Conservation (phyloP, 2,329 filamentous ascomycete species). For the Aspergillus tubingensis region DNA sequence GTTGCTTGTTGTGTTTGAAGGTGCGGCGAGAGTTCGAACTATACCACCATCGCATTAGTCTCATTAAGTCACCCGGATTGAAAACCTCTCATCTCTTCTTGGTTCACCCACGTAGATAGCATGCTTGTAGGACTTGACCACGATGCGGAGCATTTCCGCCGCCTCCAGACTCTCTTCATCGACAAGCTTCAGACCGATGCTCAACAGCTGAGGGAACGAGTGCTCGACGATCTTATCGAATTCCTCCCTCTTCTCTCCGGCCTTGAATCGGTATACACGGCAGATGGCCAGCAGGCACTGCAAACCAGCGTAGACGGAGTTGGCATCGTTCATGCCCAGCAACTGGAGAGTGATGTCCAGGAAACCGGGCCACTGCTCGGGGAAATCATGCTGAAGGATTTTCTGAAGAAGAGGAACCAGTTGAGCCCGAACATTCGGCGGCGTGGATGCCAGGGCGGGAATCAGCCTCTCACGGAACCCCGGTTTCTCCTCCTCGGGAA, state of each 20-base stretch:
- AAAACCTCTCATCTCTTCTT: not conserved
- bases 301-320: slow-evolving; percentile 86
- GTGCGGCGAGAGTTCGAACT: slow-evolving; percentile 82
- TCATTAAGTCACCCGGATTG: not conserved
- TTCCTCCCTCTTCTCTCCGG: slow-evolving; percentile 75
- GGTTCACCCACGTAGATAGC: slow-evolving; percentile 78
- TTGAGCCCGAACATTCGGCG: slow-evolving; percentile 82
- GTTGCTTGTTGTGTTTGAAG: slow-evolving; percentile 80
- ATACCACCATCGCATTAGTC: slow-evolving; percentile 36
- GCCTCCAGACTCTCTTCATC: slow-evolving; percentile 91
- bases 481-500: slow-evolving; percentile 85
- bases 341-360: slow-evolving; percentile 90
- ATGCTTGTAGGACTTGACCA: slow-evolving; percentile 97
- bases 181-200: slow-evolving; percentile 84
- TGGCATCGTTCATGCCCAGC: slow-evolving; percentile 80
- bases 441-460: slow-evolving; percentile 79
- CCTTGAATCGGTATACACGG: slow-evolving; percentile 92
- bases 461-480: slow-evolving; percentile 85
- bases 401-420: slow-evolving; percentile 93
- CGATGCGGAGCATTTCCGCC: slow-evolving; percentile 92
- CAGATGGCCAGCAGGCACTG: slow-evolving; percentile 94
- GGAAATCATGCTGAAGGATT: slow-evolving; percentile 94
- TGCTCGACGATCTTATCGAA: slow-evolving; percentile 93
- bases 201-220: slow-evolving; percentile 83
- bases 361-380: slow-evolving; percentile 89